These are phyloP conservation scores for Vitis vinifera DNA, from an alignment of 164 flowering plant species.

Conservation along the genomic window DNA sequence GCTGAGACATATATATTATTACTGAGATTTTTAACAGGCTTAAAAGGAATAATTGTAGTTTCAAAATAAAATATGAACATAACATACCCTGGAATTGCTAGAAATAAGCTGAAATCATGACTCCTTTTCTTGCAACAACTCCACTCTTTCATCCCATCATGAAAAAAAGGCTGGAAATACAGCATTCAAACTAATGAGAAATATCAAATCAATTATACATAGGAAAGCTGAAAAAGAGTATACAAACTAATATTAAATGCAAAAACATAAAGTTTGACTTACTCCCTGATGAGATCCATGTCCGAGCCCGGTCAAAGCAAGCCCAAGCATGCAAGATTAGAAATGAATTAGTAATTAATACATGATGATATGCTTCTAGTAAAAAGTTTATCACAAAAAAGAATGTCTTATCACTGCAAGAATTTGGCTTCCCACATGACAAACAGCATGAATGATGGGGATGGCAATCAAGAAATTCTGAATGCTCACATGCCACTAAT, in stretches of 20 bases:
- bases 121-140: slow-evolving; percentile 99
- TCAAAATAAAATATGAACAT: neutral
- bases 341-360: slow-evolving; percentile 21
- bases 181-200: neutral
- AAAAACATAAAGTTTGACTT: slow-evolving; percentile 28
- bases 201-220: neutral
- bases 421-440: neutral
- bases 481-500: too few relatives aligned
- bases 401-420: neutral
- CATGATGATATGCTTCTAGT: neutral
- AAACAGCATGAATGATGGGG: neutral
- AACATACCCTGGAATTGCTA: slow-evolving; percentile 86
- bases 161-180: slow-evolving; percentile 82
- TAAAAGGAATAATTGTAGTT: too few relatives aligned
- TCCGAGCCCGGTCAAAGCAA: slow-evolving; percentile 8
- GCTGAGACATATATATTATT: too few relatives aligned
- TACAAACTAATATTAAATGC: neutral
- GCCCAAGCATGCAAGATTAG: slow-evolving; percentile 23
- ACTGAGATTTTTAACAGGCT: too few relatives aligned
- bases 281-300: slow-evolving; percentile 51
- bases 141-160: slow-evolving; percentile 98
- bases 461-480: too few relatives aligned
- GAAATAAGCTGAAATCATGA: slow-evolving; percentile 91
- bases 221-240: neutral
- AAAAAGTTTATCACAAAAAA: slow-evolving; percentile 1